Evolutionary conservation across 2,329 filamentous ascomycete genomes (phyloP).

Genomic region (Dothideomycetidae sp.): DNA sequence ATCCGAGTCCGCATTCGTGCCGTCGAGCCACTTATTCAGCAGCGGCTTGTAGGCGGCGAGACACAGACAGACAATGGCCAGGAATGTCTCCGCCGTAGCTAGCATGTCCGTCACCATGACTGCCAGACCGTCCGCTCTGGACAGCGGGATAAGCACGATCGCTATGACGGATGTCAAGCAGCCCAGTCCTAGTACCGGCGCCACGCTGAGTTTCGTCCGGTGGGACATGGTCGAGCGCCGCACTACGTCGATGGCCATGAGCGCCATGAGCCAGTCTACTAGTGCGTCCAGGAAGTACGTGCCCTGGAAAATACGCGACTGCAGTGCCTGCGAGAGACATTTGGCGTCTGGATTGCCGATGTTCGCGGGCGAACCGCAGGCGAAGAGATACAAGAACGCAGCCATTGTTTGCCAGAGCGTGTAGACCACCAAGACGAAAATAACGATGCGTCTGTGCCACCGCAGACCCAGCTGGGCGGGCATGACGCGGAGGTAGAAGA

Average conservation of each 20-base stretch:
- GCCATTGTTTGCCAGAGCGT: neutral
- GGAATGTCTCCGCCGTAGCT: neutral
- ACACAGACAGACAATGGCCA: neutral
- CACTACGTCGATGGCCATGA: conserved; percentile 28
- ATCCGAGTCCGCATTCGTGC: no score
- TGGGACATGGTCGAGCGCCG: conserved; percentile 27
- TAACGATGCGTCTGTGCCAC: conserved; percentile 3
- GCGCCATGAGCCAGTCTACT: conserved; percentile 21
- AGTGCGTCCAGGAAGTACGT: neutral
- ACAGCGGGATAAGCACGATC: conserved; percentile 6
- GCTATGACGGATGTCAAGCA: conserved; percentile 16
- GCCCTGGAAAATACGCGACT: neutral
- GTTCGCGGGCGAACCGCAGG: conserved; percentile 4
- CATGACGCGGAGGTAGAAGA: conserved; percentile 7
- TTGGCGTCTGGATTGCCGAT: neutral
- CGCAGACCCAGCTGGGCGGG: neutral
- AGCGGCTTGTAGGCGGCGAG: neutral
- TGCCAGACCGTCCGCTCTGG: neutral
- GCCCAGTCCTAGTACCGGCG: conserved; percentile 26
- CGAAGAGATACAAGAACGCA: conserved; percentile 7
- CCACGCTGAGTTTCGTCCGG: conserved; percentile 28
- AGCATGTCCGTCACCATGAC: neutral
- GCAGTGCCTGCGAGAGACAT: neutral
- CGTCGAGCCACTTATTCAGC: neutral
- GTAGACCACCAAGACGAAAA: conserved; percentile 2